Evolutionary conservation across 1,139 yeast genomes (phyloP).

Genomic region (Eremothecium gossypii): DNA sequence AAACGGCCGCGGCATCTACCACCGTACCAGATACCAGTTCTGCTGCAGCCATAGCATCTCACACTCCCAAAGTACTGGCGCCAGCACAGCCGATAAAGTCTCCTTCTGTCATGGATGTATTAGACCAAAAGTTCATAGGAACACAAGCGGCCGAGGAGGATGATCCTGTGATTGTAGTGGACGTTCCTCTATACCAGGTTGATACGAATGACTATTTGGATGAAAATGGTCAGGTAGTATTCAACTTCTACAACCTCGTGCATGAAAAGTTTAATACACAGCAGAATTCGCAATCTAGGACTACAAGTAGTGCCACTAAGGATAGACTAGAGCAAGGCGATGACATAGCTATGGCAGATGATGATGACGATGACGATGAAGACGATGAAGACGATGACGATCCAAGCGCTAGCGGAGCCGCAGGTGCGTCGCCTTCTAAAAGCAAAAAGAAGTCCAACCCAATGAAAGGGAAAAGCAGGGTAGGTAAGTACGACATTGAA

Average conservation of each 20-base stretch:
- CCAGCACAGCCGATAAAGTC: constrained; percentile 27
- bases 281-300: constrained; percentile 73
- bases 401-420: constrained; percentile 20
- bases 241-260: constrained; percentile 70
- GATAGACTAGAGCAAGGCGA: constrained; percentile 48
- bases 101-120: constrained; percentile 19
- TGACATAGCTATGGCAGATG: constrained; percentile 44
- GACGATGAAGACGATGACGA: constrained; percentile 32
- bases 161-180: constrained; percentile 43
- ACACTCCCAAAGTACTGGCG: constrained; percentile 17
- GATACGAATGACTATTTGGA: constrained; percentile 39
- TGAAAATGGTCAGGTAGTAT: constrained; percentile 62
- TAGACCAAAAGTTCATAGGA: constrained; percentile 22
- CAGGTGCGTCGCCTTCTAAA: constrained; percentile 18
- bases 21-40: constrained; percentile 18
- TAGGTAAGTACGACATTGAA: constrained; percentile 82
- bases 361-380: constrained; percentile 24
- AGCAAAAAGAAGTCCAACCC: constrained; percentile 31
- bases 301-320: constrained; percentile 51
- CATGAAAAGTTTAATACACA: constrained; percentile 52
- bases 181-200: constrained; percentile 44
- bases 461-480: constrained; percentile 51
- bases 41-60: constrained; percentile 10
- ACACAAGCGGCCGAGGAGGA: constrained; percentile 28
- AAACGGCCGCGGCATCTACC: constrained; percentile 17